phyloP scores from a whole-genome alignment of 208 protist species.

The Leishmania turanica region DNA sequence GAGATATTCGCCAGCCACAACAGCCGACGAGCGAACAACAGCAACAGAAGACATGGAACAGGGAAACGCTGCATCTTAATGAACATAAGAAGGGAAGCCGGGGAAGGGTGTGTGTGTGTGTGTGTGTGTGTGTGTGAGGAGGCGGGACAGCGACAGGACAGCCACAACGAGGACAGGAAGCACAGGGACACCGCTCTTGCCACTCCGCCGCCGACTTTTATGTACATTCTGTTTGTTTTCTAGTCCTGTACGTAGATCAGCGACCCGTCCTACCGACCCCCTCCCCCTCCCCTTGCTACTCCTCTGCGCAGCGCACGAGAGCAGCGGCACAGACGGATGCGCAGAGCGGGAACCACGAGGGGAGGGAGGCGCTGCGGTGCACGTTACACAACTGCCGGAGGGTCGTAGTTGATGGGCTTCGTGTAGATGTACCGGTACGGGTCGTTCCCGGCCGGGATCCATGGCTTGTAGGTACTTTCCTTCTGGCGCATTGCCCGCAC shows the following conservation, averaged over 20 bases:
- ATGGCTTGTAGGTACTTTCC: conserved; percentile 76
- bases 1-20: not conserved
- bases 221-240: not conserved
- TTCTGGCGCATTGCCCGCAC: conserved; percentile 56
- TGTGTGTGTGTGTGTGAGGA: not conserved
- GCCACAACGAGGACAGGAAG: not conserved
- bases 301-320: not conserved
- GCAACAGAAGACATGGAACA: not conserved
- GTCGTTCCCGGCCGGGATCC: conserved; percentile 73
- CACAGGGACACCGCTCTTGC: not conserved
- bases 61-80: not conserved
- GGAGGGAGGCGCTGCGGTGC: not conserved
- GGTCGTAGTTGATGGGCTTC: conserved; percentile 72
- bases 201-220: not conserved
- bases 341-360: not conserved
- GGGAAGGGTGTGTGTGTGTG: not conserved
- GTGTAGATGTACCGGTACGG: conserved; percentile 83
- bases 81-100: not conserved
- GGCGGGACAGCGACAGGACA: not conserved
- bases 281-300: not conserved
- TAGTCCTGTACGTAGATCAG: not conserved
- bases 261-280: not conserved
- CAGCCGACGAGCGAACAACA: not conserved
- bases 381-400: conserved; percentile 47
- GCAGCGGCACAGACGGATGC: not conserved